These are phyloP conservation scores for Globisporangium recalcitrans DNA, from an alignment of 352 stramenopile genomes.

Conservation along the genomic window DNA sequence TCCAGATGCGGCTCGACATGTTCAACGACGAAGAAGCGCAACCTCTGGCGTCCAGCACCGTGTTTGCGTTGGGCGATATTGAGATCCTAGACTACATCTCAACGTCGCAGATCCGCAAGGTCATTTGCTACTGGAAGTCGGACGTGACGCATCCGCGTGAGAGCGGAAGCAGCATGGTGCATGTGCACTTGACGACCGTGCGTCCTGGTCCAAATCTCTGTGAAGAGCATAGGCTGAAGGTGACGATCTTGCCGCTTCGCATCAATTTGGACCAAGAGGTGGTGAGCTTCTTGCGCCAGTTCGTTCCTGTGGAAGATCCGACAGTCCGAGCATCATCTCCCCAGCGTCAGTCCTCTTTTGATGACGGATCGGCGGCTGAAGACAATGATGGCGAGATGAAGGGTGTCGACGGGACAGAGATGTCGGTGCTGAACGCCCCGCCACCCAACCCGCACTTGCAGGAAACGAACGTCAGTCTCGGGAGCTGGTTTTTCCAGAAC, in stretches of 20 bases:
- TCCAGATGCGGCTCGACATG: conserved; percentile 80
- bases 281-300: conserved; percentile 83
- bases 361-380: conserved; percentile 3
- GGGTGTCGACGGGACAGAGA: conserved; percentile 45
- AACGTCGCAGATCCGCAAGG: conserved; percentile 86
- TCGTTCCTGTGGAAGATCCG: conserved; percentile 50
- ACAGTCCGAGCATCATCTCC: conserved; percentile 11
- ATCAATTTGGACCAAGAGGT: conserved; percentile 88
- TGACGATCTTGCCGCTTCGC: conserved; percentile 66
- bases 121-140: conserved; percentile 89
- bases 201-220: conserved; percentile 68
- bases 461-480: conserved; percentile 43
- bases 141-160: conserved; percentile 76
- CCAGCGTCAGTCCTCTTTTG: conserved; percentile 16
- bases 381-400: conserved; percentile 31
- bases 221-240: conserved; percentile 79
- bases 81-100: conserved; percentile 88
- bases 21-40: conserved; percentile 77
- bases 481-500: conserved; percentile 84
- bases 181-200: conserved; percentile 75
- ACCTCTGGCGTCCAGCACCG: conserved; percentile 65
- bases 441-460: conserved; percentile 16
- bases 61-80: conserved; percentile 72
- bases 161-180: conserved; percentile 80
- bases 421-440: conserved; percentile 28